Evolutionary conservation across 768 basidiomycete genomes (phyloP).

Genomic region (Agaricus bisporus): DNA sequence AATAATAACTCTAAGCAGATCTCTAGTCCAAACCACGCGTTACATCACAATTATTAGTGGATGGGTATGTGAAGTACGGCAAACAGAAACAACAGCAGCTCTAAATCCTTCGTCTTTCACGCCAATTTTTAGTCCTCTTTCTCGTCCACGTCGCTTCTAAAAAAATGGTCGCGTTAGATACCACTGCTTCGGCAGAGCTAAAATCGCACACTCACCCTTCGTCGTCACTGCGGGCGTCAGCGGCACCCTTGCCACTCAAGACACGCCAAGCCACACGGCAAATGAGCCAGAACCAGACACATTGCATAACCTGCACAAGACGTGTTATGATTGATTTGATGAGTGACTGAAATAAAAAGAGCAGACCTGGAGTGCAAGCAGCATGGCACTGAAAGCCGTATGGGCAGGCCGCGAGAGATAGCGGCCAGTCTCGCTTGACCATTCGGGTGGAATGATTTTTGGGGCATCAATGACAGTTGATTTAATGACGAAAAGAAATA

Average conservation of each 20-base stretch:
- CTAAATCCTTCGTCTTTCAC: background rate
- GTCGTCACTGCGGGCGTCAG: slow-evolving; percentile 84
- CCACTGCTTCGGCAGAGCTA: too few relatives aligned
- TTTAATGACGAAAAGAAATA: slow-evolving; percentile 69
- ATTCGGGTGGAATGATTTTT: slow-evolving; percentile 41
- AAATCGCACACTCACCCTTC: slow-evolving; percentile 6
- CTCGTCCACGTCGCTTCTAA: background rate
- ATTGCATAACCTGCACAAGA: slow-evolving; percentile 53
- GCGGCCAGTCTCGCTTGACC: slow-evolving; percentile 52
- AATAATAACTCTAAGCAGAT: background rate
- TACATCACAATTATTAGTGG: background rate
- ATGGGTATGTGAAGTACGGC: background rate
- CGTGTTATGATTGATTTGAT: slow-evolving; percentile 8
- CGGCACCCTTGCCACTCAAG: slow-evolving; percentile 64
- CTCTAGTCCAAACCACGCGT: background rate
- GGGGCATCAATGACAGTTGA: slow-evolving; percentile 51
- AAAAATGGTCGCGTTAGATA: too few relatives aligned
- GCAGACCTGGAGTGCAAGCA: slow-evolving; percentile 59
- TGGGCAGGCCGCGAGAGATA: slow-evolving; percentile 46
- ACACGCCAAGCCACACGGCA: slow-evolving; percentile 80
- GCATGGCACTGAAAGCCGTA: slow-evolving; percentile 44
- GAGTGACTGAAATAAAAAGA: background rate
- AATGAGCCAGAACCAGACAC: slow-evolving; percentile 86
- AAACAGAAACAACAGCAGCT: background rate
- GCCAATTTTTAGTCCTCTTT: slow-evolving; percentile 6